Evolutionary conservation across 805 yeast species (phyloP).

Genomic region (Candida vartiovaarae): DNA sequence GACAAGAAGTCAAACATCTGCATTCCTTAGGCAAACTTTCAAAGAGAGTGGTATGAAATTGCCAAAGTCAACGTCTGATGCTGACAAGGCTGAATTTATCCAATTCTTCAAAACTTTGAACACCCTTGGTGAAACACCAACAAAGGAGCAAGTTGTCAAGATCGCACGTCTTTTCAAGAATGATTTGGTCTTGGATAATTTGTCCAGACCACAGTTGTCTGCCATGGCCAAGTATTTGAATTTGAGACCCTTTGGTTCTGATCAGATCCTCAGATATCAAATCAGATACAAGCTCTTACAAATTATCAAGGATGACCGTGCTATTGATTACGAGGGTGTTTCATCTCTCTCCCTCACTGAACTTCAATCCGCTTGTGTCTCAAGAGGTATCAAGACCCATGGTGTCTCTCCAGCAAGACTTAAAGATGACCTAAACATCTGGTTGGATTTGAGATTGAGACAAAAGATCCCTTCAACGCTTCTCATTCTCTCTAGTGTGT

Average conservation of each 20-base stretch:
- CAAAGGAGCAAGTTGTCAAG: constrained; percentile 62
- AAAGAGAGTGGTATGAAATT: constrained; percentile 61
- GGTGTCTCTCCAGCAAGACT: constrained; percentile 77
- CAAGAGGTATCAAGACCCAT: constrained; percentile 82
- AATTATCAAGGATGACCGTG: constrained; percentile 86
- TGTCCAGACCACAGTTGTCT: constrained; percentile 82
- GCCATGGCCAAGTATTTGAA: constrained; percentile 93
- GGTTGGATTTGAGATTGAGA: constrained; percentile 86
- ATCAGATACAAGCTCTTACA: constrained; percentile 87
- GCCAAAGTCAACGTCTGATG: constrained; percentile 57
- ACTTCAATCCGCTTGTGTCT: constrained; percentile 82
- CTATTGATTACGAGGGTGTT: constrained; percentile 92
- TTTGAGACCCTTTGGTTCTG: constrained; percentile 89
- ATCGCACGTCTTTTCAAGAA: constrained; percentile 91
- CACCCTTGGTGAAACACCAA: constrained; percentile 50
- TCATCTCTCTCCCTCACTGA: constrained; percentile 73
- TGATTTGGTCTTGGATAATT: constrained; percentile 87
- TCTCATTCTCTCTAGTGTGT: constrained; percentile 79
- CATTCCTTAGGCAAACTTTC: constrained; percentile 58
- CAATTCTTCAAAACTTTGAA: constrained; percentile 71
- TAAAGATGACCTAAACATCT: constrained; percentile 72
- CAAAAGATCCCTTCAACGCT: constrained; percentile 91
- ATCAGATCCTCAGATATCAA: constrained; percentile 83
- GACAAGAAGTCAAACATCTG: constrained; percentile 58
- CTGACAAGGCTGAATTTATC: constrained; percentile 71